These are phyloP conservation scores for Microbotryum silenes-acaulis DNA, from an alignment of 1,284 basidiomycete genomes.

Conservation along the genomic window DNA sequence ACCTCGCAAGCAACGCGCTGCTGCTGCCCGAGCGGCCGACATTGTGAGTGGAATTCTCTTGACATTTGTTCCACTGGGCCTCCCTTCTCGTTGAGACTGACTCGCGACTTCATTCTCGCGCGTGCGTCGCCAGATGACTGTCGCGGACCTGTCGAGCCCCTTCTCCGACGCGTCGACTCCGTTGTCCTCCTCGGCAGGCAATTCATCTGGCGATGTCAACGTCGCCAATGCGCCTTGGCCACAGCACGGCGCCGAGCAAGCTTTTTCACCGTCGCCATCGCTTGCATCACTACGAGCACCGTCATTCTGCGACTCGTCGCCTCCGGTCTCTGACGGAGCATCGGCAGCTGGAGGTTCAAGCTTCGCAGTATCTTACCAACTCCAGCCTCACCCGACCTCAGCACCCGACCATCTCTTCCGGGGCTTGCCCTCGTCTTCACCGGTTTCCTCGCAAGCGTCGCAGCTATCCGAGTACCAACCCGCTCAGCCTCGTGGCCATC, in stretches of 20 bases:
- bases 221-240: constrained; percentile 1
- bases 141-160: constrained; percentile 5
- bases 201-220: constrained; percentile 20
- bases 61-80: too few relatives aligned
- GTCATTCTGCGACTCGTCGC: constrained; percentile 31
- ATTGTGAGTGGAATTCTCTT: constrained; percentile 4
- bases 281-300: constrained; percentile 25
- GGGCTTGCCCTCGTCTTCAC: constrained; percentile 21
- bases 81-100: too few relatives aligned
- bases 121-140: not conserved
- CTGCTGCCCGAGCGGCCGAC: constrained; percentile 4
- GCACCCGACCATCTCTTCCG: constrained; percentile 27
- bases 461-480: constrained; percentile 22
- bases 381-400: constrained; percentile 15
- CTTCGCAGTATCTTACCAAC: not conserved
- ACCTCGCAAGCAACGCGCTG: constrained; percentile 6
- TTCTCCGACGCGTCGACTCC: not conserved
- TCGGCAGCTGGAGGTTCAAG: not conserved
- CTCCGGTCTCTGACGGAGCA: constrained; percentile 21
- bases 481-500: constrained; percentile 3
- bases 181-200: constrained; percentile 5
- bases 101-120: not conserved
- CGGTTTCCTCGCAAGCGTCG: constrained; percentile 8
- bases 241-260: constrained; percentile 13
- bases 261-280: constrained; percentile 25